A percentile compares a stretch with the other conserved stretches of the same genome.
These are phyloP conservation scores for Amborella trichopoda DNA, from an alignment of 164 flowering plant species.

Conservation along the genomic window DNA sequence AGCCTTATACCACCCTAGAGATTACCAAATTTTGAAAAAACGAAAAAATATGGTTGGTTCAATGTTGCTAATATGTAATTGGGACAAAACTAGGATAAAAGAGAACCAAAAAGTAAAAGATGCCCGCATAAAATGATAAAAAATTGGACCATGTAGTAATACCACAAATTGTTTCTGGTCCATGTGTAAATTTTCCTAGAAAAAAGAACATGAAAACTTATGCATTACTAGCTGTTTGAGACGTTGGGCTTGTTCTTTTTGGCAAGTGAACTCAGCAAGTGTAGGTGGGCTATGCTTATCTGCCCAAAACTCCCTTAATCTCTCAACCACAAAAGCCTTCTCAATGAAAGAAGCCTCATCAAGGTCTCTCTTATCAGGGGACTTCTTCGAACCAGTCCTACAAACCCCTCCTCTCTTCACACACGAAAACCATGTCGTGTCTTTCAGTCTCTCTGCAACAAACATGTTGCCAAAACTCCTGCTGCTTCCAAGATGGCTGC, in stretches of 20 bases:
- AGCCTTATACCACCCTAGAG: too few species aligned
- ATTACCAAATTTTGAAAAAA: too few species aligned
- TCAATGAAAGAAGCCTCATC: conserved; percentile 54
- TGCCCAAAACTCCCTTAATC: conserved; percentile 59
- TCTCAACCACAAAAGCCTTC: conserved; percentile 59
- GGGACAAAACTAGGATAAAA: too few species aligned
- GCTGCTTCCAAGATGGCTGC: too few species aligned
- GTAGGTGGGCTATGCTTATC: conserved; percentile 57
- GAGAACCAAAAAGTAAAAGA: too few species aligned
- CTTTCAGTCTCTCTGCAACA: conserved; percentile 34
- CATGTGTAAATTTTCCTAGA: too few species aligned
- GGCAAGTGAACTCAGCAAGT: conserved; percentile 54
- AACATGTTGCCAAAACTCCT: conserved; percentile 31
- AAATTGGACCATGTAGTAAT: too few species aligned
- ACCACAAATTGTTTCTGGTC: too few species aligned
- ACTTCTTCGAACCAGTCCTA: conserved; percentile 31
- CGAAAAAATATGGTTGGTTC: too few species aligned
- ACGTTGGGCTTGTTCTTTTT: conserved; percentile 56
- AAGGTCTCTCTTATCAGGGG: conserved; percentile 30
- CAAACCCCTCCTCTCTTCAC: conserved; percentile 45
- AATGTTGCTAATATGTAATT: too few species aligned
- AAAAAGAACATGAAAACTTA: too few species aligned
- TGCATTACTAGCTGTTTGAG: conserved; percentile 57
- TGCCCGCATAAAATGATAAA: too few species aligned
- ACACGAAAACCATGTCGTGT: conserved; percentile 47